Conservation (phyloP, 768 basidiomycete species). For the Boletales sp. region DNA sequence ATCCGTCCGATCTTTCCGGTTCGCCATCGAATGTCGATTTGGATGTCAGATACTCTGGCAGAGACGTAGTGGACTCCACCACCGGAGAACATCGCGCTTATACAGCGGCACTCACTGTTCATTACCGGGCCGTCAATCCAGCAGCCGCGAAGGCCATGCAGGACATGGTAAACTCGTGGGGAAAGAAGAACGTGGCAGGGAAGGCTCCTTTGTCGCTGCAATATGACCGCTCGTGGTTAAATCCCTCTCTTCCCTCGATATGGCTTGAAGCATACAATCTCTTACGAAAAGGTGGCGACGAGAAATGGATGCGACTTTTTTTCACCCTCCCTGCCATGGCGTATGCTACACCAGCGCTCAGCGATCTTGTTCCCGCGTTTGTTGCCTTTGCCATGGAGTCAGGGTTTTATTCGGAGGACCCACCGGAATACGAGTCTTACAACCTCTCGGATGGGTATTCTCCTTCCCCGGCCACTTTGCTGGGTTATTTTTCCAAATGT, state of each 20-base stretch:
- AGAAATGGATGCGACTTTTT: constrained; percentile 9
- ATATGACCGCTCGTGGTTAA: constrained; percentile 22
- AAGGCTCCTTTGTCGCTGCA: background rate
- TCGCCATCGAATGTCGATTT: background rate
- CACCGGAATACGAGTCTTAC: constrained; percentile 1
- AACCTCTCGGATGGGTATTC: constrained; percentile 4
- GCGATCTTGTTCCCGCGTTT: constrained; percentile 22
- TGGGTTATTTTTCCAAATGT: background rate
- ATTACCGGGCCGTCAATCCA: background rate
- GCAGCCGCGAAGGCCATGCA: background rate
- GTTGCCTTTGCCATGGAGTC: constrained; percentile 26
- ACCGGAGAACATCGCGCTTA: constrained; percentile 9
- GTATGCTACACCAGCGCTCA: constrained; percentile 17
- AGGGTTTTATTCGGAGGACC: constrained; percentile 3
- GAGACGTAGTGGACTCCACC: constrained; percentile 1
- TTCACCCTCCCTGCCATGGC: constrained; percentile 31
- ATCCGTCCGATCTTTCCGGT: constrained; percentile 5
- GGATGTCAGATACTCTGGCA: constrained; percentile 7
- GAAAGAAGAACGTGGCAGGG: background rate
- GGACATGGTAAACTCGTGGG: background rate
- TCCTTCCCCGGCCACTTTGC: constrained; percentile 1
- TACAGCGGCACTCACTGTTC: constrained; percentile 2
- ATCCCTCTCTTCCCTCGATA: constrained; percentile 11
- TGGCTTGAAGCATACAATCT: constrained; percentile 27
- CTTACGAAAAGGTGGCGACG: constrained; percentile 8